Base-by-base conservation (phyloP, 169 alveolate genomes). In the Plasmodium cynomolgi region DNA sequence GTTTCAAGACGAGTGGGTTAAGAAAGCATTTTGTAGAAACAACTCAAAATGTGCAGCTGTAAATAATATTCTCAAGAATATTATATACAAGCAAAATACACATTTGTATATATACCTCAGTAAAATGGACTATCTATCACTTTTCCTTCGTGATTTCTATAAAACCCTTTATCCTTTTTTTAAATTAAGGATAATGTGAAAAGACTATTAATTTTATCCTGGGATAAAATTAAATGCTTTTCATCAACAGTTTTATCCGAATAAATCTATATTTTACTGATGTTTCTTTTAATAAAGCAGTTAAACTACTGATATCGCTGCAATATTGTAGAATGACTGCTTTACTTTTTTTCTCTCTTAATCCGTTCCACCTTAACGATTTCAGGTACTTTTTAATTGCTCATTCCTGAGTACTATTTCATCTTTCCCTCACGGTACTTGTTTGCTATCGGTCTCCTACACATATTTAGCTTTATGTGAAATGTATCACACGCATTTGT, bases 371-470 rank as follows among this genome's bases (percentile, higher is more conserved):
- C 26, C 83, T 74, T 84, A 44, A 74, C 83, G 83, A 71, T 71
- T 84, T 74, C 50, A 84, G 84, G 83, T 84, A 71, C 93, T 83
- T 17, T 84, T 84, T 44, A 84, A 68, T 71, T 17, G 79, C 98
- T 97, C 98, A 97, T 97, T 96, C 96, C 98, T 96, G 97, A 96
- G 98, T 96, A 92, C 98, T 98, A 90, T 98, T 97, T 98, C 99
- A 97, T 97, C 98, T 97, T 98, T 98, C 99, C 98, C 97, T 97
- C 98, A 97, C 98, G 97, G 99, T 97, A 97, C 98, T 97, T 97
- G 98, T 97, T 93, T 98, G 98, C 99, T 97, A 97, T 97, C 98
- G 98, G 98, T 97, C 97, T 98, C 98, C 97, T 97, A 96, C 96
- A 96, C 58, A 94, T 98, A 96, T 96, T 96, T 96, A 96, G 98